Evolutionary conservation across 768 basidiomycete genomes (phyloP), one percentile per base, ranked within the genome.

Genomic region (Suillus ampliporus): DNA sequence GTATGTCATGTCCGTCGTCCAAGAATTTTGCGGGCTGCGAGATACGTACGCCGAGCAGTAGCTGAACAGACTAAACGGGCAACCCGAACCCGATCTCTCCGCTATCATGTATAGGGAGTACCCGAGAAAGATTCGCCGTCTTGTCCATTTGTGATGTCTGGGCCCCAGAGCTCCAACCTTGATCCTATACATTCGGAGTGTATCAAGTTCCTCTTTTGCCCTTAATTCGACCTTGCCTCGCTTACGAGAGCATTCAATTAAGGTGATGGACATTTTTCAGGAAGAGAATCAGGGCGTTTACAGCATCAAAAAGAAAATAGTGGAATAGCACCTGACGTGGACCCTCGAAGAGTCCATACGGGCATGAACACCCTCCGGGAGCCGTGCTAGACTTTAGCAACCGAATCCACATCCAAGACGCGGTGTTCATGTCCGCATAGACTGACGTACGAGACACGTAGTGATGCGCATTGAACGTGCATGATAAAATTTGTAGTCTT

Each of bases 161-260:
- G 48, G 15, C 14, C n/a, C n/a, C n/a, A n/a, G n/a, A n/a, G 10
- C 28, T 10, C 6, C 15, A 26, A 17, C 26, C 26, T 50, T 31
- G 50, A 51, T 51, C 50, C 50, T 51, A 51, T 11, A 19, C 50
- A 5, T 51, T 19, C 50, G 50, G 50, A 51, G 28, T 17, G 48
- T 15, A 14, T 28, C 17, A 6, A 28, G 17, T 19, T 50, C 28
- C 28, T 28, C 28, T 48, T 17, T 4, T 28, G 47, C 26, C 47
- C 47, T 50, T 50, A 19, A 50, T 50, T 26, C 47, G 8, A 26
- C 47, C 15, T 26, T 8, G 23, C 13, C 23, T 48, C 47, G 21
- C 11, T 47, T 48, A 26, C 44, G 44, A 48, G 23, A 48, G 26
- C 9, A 51, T 17, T 31, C 28, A 28, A 50, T 50, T 28, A 50